A percentile compares a stretch with the other conserved stretches of the same genome.
Conservation (phyloP, 768 basidiomycete genomes). For the Boletus rex-veris region DNA sequence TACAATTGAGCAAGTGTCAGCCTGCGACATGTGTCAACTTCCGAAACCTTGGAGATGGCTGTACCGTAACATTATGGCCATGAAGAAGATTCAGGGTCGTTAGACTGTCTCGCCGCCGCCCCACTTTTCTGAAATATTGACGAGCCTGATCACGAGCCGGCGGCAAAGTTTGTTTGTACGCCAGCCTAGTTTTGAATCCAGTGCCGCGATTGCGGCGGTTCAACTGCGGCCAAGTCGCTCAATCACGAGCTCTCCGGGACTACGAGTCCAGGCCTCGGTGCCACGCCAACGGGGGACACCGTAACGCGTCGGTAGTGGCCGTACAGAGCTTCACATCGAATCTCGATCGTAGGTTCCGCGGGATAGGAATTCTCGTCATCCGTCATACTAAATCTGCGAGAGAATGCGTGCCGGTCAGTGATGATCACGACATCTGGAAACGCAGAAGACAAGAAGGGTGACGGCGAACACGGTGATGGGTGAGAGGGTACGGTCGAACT, state of each 20-base stretch:
- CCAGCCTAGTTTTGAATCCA: no score
- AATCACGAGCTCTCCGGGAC: not conserved
- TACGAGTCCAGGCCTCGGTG: not conserved
- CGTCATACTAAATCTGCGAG: not conserved
- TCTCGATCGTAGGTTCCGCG: not conserved
- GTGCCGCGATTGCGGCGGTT: not conserved
- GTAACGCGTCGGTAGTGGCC: no score
- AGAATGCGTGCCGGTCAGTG: not conserved
- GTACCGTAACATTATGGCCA: no score
- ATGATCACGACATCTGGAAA: not conserved
- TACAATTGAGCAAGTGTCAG: no score
- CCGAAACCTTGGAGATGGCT: no score
- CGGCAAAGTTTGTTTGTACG: no score
- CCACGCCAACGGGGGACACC: no score
- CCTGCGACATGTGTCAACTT: no score
- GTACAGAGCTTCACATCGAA: not conserved
- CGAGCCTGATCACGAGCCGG: no score
- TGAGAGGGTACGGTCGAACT: not conserved
- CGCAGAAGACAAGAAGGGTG: not conserved
- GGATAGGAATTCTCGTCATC: not conserved
- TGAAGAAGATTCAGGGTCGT: no score
- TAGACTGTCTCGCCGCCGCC: no score
- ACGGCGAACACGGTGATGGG: not conserved
- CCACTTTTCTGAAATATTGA: no score
- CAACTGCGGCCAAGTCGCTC: conserved; percentile 1